Percentiles rank a stretch among this genome's conserved stretches.
Evolutionary conservation across 306 rosid genomes (phyloP).

Genomic region (Pyrus betulifolia): DNA sequence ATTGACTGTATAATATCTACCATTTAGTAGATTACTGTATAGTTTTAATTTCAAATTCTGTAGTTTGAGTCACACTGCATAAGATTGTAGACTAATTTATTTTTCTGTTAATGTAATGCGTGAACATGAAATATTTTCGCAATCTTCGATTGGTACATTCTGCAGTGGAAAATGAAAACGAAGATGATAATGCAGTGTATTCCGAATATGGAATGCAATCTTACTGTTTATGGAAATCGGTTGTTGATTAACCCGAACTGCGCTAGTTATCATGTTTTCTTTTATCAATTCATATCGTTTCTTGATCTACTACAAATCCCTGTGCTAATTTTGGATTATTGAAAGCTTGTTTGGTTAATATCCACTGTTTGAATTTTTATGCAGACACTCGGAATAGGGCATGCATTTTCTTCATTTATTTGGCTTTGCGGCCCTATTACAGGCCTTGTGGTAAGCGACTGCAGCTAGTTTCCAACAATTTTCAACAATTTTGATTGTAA

Average conservation of each 20-base stretch:
- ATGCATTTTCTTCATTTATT: constrained; percentile 95
- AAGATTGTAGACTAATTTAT: neutral
- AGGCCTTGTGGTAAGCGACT: constrained; percentile 89
- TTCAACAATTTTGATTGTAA: neutral
- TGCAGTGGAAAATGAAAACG: neutral
- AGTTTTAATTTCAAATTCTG: too few species aligned
- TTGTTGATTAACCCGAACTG: neutral
- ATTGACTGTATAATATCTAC: neutral
- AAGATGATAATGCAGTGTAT: neutral
- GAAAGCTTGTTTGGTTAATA: constrained; percentile 11
- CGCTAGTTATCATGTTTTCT: neutral
- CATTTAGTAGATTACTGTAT: neutral
- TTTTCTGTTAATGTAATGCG: neutral
- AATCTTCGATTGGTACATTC: neutral
- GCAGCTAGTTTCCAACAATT: neutral
- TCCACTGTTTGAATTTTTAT: constrained; percentile 18
- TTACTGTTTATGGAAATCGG: neutral
- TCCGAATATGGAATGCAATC: neutral
- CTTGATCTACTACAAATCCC: neutral
- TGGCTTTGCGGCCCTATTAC: constrained; percentile 99
- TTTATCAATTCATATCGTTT: neutral
- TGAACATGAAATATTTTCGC: neutral
- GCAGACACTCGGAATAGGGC: constrained; percentile 97
- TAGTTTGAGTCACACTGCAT: neutral
- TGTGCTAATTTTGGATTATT: neutral